Evolutionary conservation across 2,329 filamentous ascomycete species (phyloP).

Genomic region (Cordyceps cicadae): DNA sequence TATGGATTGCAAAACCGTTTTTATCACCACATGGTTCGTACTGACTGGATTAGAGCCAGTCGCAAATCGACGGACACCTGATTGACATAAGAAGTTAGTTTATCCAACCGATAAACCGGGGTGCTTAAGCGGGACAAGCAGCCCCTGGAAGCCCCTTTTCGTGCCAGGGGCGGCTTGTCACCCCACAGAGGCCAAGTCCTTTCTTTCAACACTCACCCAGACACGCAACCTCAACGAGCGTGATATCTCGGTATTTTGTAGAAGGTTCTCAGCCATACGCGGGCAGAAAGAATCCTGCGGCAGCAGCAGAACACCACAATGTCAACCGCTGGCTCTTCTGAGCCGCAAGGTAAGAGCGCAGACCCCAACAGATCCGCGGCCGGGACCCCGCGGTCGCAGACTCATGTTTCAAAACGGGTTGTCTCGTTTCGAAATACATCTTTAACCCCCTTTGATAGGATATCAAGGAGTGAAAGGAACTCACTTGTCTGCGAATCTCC

Average conservation of each 20-base stretch:
- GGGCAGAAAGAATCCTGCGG: neutral
- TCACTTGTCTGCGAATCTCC: constrained; percentile 42
- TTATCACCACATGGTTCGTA: too few species aligned
- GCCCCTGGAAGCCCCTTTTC: constrained; percentile 7
- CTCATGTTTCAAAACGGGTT: constrained; percentile 1
- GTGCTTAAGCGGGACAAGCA: neutral
- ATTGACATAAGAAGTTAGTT: neutral
- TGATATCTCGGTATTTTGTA: neutral
- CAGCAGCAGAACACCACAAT: neutral
- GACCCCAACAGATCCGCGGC: neutral
- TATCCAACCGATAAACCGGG: too few species aligned
- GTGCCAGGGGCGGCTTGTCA: constrained; percentile 1
- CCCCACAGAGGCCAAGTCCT: constrained; percentile 1
- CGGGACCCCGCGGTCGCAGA: constrained; percentile 3
- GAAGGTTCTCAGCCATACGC: neutral
- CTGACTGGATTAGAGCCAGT: too few species aligned
- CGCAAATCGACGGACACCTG: too few species aligned
- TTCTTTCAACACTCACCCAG: neutral
- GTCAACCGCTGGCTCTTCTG: constrained; percentile 1
- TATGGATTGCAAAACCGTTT: too few species aligned
- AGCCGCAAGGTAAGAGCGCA: constrained; percentile 1
- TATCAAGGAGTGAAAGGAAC: constrained; percentile 7
- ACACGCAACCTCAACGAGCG: neutral
- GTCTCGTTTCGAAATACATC: constrained; percentile 1
- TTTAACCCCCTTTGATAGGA: constrained; percentile 5